Base-by-base conservation (phyloP, 2,329 filamentous ascomycete species). In the Neocatenulostroma microsporum region DNA sequence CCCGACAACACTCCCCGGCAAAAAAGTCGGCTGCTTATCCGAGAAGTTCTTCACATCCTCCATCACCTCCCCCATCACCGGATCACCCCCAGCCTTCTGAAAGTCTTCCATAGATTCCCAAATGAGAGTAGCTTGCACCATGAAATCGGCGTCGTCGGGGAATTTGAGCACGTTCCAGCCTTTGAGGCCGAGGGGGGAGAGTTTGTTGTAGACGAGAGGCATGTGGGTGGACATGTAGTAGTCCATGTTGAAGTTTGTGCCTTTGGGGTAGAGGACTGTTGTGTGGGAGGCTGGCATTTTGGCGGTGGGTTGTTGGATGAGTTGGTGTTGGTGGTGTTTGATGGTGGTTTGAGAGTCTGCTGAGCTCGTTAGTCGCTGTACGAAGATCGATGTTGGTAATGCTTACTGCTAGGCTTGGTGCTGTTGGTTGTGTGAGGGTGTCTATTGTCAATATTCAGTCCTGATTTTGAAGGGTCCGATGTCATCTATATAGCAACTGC, bases 211-310 rank as follows among this genome's bases (percentile, higher is more conserved):
- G 7, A 58, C 60, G 30, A 63, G 41, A 1, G 58, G 59, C 60
- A 62, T 62, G 53, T 63, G 59, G 11, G 53, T 55, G 30, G 42
- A 42, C 38, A 59, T 50, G 54, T 63, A 62, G 51, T 63, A 62
- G 42, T 58, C 55, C 48, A 62, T 58, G 46, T 62, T 48, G 55
- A 62, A 62, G 18, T 52, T 56, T 37, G 50, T 47, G 26, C 57
- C 58, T 34, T 55, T 41, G 13, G 56, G 56, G 50, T 62, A 61
- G 48, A 59, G 40, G 45, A 61, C 56, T 32, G 51, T 55, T 34
- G 49, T 40, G 38, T 46, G 49, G 33, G 53, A n/a, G n/a, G n/a
- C n/a, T n/a, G n/a, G n/a, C n/a, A n/a, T n/a, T n/a, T n/a, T n/a
- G n/a, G n/a, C 47, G 36, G 40, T 42, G 30, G 15, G 28, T 30